Conservation (phyloP, 495 filamentous ascomycete genomes). For the Annulohypoxylon moriforme region DNA sequence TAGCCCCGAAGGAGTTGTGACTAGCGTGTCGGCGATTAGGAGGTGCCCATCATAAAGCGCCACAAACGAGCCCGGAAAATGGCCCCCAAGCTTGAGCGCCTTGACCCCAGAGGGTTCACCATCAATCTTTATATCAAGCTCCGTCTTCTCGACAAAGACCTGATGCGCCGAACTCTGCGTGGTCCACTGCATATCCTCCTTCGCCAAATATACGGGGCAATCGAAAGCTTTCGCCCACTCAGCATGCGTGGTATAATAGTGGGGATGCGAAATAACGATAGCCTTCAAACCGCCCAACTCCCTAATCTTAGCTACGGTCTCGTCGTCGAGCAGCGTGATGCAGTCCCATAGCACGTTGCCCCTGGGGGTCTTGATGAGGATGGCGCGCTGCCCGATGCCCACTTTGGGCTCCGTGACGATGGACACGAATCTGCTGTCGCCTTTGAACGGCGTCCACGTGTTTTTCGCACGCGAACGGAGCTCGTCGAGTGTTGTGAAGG, state of each 20-base stretch:
- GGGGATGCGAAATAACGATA: constrained; percentile 83
- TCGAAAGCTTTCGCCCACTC: constrained; percentile 73
- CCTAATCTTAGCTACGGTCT: constrained; percentile 63
- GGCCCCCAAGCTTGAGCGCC: constrained; percentile 76
- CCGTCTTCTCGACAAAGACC: constrained; percentile 56
- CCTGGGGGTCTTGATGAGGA: constrained; percentile 67
- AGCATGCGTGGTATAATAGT: constrained; percentile 78
- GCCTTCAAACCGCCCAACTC: constrained; percentile 70
- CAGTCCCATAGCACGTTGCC: constrained; percentile 84
- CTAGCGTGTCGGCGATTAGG: constrained; percentile 77
- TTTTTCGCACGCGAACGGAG: constrained; percentile 56
- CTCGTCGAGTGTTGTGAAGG: constrained; percentile 66
- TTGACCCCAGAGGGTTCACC: constrained; percentile 64
- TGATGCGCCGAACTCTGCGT: constrained; percentile 50
- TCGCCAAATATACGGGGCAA: constrained; percentile 71
- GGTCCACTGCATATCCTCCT: constrained; percentile 71
- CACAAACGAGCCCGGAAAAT: constrained; percentile 78
- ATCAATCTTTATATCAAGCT: constrained; percentile 50
- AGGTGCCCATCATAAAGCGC: constrained; percentile 67
- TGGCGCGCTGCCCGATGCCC: constrained; percentile 77
- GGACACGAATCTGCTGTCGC: constrained; percentile 56
- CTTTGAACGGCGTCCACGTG: constrained; percentile 49
- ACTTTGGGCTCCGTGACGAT: constrained; percentile 71
- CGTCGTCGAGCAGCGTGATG: constrained; percentile 70
- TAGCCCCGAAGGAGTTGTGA: constrained; percentile 69